Evolutionary conservation across 768 basidiomycete species (phyloP).

Genomic region (Tricholoma bakamatsutake): DNA sequence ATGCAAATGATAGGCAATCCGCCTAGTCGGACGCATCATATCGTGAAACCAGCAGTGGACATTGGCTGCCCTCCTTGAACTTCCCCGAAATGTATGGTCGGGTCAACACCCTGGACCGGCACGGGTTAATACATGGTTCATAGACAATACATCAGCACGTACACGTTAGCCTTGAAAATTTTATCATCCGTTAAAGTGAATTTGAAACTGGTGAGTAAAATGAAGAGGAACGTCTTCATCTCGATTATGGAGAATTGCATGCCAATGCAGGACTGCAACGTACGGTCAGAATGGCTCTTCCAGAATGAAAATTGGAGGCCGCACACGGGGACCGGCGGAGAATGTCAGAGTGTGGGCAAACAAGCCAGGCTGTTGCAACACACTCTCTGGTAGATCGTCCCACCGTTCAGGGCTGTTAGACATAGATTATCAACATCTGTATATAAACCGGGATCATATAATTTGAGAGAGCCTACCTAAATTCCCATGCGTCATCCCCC

Average conservation of each 20-base stretch:
- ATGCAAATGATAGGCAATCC: background rate
- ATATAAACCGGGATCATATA: background rate
- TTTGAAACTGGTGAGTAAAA: slow-evolving; percentile 60
- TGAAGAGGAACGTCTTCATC: slow-evolving; percentile 71
- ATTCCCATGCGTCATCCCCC: slow-evolving; percentile 79
- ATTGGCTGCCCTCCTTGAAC: slow-evolving; percentile 54
- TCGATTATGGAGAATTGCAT: slow-evolving; percentile 80
- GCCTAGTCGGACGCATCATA: slow-evolving; percentile 13
- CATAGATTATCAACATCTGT: background rate
- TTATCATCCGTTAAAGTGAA: slow-evolving; percentile 50
- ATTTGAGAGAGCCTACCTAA: slow-evolving; percentile 45
- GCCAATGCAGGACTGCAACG: slow-evolving; percentile 70
- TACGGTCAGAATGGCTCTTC: slow-evolving; percentile 3
- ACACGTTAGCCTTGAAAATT: slow-evolving; percentile 60
- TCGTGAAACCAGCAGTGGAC: slow-evolving; percentile 48
- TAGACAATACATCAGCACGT: slow-evolving; percentile 19
- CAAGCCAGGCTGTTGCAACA: slow-evolving; percentile 58
- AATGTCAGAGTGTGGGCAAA: slow-evolving; percentile 70
- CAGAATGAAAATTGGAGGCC: slow-evolving; percentile 21
- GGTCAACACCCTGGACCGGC: slow-evolving; percentile 48
- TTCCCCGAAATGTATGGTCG: slow-evolving; percentile 55
- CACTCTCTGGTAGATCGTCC: slow-evolving; percentile 71
- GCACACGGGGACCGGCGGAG: slow-evolving; percentile 75
- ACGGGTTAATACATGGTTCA: background rate
- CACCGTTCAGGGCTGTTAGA: slow-evolving; percentile 68